Evolutionary conservation across 441 rosid genomes (phyloP), one percentile per base, ranked within the genome.

Genomic region (Syzygium malaccense): DNA sequence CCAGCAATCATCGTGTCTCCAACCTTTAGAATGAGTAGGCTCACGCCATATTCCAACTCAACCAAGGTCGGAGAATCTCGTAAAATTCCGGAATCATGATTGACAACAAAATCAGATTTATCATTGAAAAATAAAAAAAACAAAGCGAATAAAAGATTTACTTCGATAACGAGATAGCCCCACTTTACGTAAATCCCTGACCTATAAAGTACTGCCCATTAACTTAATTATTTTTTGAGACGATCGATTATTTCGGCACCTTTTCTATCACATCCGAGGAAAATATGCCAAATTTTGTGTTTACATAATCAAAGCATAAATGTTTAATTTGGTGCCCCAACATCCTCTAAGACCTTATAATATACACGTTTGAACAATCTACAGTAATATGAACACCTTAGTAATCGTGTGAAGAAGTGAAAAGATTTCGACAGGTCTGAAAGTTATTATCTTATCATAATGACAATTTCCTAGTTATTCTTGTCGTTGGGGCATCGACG

Each of bases 221-320:
- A 1, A 1, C 66, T 60, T 60, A 26, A 26, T 60, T 1, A 0
- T 58, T 1, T 14, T 2, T 5, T 5, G 0, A 28, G 30, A 12
- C 0, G 3, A 60, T 60, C 30, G 17, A 60, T 60, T 5, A 7
- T 28, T 28, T 5, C 0, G 4, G 15, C 0, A 60, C 32, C 0
- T 60, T 60, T 60, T 60, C 4, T 7, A 25, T 57, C 30, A 60
- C 4, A 60, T 23, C 13, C 3, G 2, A 26, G 17, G 66, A 13
- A 28, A 3, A 12, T 13, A 5, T 60, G 66, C 32, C 4, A 0
- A 60, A 60, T 60, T 28, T 11, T 60, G 17, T 60, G 0, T 28
- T 5, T 2, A 26, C 7, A 12, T 12, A 13, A 60, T 60, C 32
- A 0, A 60, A 0, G 28, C 17, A 0, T 26, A 58, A 26, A 26